A percentile compares a stretch with the other conserved stretches of the same genome.
phyloP scores from a whole-genome alignment of 768 basidiomycete species.

The Boletus tomentosulus region DNA sequence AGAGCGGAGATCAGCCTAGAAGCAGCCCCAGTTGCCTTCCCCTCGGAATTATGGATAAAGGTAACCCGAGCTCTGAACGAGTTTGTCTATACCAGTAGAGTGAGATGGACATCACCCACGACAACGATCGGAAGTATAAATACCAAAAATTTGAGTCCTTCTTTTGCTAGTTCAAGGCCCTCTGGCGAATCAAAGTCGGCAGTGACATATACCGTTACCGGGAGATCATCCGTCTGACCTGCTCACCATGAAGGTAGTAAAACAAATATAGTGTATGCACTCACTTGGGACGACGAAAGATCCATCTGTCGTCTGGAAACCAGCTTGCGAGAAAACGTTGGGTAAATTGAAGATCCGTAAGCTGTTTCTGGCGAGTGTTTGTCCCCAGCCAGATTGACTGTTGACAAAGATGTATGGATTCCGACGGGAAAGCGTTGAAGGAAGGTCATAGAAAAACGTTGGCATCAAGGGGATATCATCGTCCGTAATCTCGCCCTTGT shows the following conservation, averaged over 20 bases:
- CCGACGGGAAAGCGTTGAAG: slow-evolving; percentile 63
- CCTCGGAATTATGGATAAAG: slow-evolving; percentile 70
- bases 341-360: slow-evolving; percentile 28
- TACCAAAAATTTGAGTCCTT: slow-evolving; percentile 66
- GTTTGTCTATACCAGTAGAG: slow-evolving; percentile 33
- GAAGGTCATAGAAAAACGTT: slow-evolving; percentile 88
- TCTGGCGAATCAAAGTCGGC: slow-evolving; percentile 69
- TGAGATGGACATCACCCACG: neutral
- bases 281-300: slow-evolving; percentile 66
- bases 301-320: slow-evolving; percentile 38
- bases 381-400: slow-evolving; percentile 30
- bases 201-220: slow-evolving; percentile 59
- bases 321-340: slow-evolving; percentile 29
- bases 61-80: slow-evolving; percentile 56
- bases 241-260: slow-evolving; percentile 4
- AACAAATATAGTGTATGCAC: slow-evolving; percentile 15
- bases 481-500: slow-evolving; percentile 53
- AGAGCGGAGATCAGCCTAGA: slow-evolving; percentile 53
- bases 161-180: slow-evolving; percentile 57
- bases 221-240: slow-evolving; percentile 20
- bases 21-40: slow-evolving; percentile 10
- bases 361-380: slow-evolving; percentile 1
- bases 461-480: slow-evolving; percentile 46
- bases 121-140: slow-evolving; percentile 13
- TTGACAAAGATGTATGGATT: slow-evolving; percentile 71